A percentile compares a stretch with the other conserved stretches of the same genome.
Conservation (phyloP, 2,329 filamentous ascomycete species). For the Penicillium paneum region DNA sequence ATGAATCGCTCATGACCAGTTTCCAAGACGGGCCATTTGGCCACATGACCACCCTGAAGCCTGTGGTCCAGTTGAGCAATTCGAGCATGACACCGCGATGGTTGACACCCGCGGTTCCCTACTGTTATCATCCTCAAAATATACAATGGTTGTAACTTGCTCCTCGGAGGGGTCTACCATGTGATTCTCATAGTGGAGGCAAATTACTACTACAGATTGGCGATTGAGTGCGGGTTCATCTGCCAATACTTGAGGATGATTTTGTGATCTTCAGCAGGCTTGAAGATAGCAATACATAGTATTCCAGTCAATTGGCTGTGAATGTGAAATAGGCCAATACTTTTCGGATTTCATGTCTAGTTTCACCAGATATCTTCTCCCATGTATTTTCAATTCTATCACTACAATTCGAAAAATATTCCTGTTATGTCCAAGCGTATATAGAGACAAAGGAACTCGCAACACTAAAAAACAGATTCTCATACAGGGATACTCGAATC, state of each 20-base stretch:
- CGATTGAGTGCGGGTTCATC: not conserved
- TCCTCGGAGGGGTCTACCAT: not conserved
- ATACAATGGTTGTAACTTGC: slow-evolving; percentile 7
- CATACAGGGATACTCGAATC: too few species aligned
- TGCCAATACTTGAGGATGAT: not conserved
- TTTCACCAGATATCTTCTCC: not conserved
- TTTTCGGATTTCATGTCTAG: too few species aligned
- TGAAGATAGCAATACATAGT: too few species aligned
- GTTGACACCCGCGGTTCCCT: slow-evolving; percentile 14
- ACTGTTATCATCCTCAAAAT: slow-evolving; percentile 6
- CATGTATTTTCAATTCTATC: too few species aligned
- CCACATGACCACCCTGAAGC: slow-evolving; percentile 13
- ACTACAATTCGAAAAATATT: too few species aligned
- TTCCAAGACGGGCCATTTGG: slow-evolving; percentile 11
- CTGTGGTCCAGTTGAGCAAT: slow-evolving; percentile 15
- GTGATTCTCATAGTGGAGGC: not conserved
- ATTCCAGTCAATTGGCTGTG: too few species aligned
- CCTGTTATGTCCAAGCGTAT: too few species aligned
- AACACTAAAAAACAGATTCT: too few species aligned
- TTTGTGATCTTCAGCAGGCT: not conserved
- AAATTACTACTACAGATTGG: not conserved
- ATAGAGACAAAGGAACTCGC: too few species aligned
- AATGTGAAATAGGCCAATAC: not conserved
- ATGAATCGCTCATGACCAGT: slow-evolving; percentile 6
- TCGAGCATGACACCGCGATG: slow-evolving; percentile 10